Evolutionary conservation across 2,329 filamentous ascomycete species (phyloP).

Genomic region (Talaromyces sp.): DNA sequence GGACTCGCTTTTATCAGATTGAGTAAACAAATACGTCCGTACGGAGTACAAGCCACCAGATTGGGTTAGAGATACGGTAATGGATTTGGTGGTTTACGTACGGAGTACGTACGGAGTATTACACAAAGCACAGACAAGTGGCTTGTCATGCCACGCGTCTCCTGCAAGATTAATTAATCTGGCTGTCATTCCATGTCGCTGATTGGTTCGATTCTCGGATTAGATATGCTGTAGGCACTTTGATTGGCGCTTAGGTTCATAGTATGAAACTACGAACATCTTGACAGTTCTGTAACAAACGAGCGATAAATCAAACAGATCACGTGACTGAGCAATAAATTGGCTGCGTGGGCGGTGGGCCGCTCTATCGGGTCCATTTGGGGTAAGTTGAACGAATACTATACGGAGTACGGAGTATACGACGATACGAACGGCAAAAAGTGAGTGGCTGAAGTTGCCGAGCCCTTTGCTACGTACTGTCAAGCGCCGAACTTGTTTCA

Average conservation of each 20-base stretch:
- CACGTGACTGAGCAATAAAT: not conserved
- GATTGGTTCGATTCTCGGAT: not conserved
- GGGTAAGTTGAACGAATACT: slow-evolving; percentile 4
- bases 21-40: not conserved
- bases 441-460: not conserved
- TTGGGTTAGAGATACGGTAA: not conserved
- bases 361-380: not conserved
- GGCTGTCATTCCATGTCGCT: not conserved
- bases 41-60: not conserved
- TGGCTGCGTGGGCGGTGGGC: not conserved
- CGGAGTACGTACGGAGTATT: not conserved
- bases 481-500: not conserved
- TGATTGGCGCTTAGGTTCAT: not conserved
- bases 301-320: not conserved
- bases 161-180: not conserved
- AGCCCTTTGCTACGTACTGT: not conserved
- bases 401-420: too few species aligned
- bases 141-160: slow-evolving; percentile 10
- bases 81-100: not conserved
- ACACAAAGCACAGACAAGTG: not conserved
- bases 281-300: not conserved
- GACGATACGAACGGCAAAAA: too few species aligned
- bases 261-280: not conserved
- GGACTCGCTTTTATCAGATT: not conserved
- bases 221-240: not conserved